These are phyloP conservation scores for Nymphaea thermarum DNA, from an alignment of 164 flowering plant genomes.

Conservation along the genomic window DNA sequence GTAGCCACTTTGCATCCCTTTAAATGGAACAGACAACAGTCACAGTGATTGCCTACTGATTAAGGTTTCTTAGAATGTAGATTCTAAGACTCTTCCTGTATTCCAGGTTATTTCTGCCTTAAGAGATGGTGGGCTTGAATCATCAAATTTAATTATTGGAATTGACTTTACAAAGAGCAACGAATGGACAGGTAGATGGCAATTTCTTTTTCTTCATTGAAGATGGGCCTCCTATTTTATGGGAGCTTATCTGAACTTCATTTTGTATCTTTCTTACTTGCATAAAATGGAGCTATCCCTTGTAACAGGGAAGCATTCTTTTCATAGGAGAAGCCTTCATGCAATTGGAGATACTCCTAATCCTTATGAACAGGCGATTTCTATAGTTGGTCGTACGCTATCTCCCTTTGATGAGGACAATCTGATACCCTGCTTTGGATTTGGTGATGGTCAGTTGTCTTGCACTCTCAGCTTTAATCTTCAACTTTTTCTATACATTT, in stretches of 20 bases:
- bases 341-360: slow-evolving; percentile 49
- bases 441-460: slow-evolving; percentile 77
- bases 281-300: background rate
- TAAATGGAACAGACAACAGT: no score
- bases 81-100: background rate
- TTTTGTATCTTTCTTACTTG: background rate
- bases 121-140: slow-evolving; percentile 84
- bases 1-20: background rate
- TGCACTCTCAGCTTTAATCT: background rate
- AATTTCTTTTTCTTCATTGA: background rate
- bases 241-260: background rate
- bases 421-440: slow-evolving; percentile 91
- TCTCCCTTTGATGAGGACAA: slow-evolving; percentile 89
- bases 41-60: no score
- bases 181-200: slow-evolving; percentile 70
- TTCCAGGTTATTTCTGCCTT: slow-evolving; percentile 57
- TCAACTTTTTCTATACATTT: background rate
- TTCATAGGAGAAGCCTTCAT: slow-evolving; percentile 57
- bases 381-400: slow-evolving; percentile 75
- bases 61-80: background rate
- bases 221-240: background rate
- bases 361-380: slow-evolving; percentile 91
- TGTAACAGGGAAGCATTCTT: background rate
- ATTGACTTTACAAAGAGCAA: slow-evolving; percentile 94
- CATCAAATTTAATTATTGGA: slow-evolving; percentile 83